These are phyloP conservation scores for Viola odorata DNA, from an alignment of 345 rosid genomes.

Conservation along the genomic window DNA sequence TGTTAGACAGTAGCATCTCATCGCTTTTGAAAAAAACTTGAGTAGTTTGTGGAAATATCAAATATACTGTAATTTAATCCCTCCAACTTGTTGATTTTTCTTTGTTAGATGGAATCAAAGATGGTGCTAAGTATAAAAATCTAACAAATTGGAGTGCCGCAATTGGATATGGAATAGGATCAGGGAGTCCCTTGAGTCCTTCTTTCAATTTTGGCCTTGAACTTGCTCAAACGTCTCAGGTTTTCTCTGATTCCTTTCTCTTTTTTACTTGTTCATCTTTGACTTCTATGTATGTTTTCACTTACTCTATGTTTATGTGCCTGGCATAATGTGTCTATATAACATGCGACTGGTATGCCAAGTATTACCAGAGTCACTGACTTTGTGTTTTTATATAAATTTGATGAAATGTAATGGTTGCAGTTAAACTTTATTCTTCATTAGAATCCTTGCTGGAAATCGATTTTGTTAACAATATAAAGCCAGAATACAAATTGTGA, in stretches of 20 bases:
- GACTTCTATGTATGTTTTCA: neutral
- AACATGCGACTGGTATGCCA: too few species aligned
- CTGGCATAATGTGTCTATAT: too few species aligned
- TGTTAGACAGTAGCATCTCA: too few species aligned
- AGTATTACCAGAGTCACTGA: too few species aligned
- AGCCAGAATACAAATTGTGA: too few species aligned
- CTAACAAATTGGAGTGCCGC: slow-evolving; percentile 82
- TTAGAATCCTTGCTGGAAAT: too few species aligned
- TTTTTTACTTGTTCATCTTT: neutral
- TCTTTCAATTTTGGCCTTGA: slow-evolving; percentile 84
- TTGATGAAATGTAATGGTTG: too few species aligned
- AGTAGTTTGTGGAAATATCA: neutral
- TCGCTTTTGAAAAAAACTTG: neutral
- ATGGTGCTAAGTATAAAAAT: slow-evolving; percentile 43
- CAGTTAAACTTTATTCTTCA: too few species aligned
- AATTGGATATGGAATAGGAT: slow-evolving; percentile 76
- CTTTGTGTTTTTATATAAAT: too few species aligned
- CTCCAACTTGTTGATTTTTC: slow-evolving; percentile 15
- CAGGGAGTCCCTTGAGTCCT: slow-evolving; percentile 79
- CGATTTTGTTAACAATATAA: too few species aligned
- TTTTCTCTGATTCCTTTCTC: slow-evolving; percentile 9
- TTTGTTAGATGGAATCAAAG: slow-evolving; percentile 50
- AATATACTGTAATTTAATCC: neutral
- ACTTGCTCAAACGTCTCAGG: slow-evolving; percentile 76
- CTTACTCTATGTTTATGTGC: too few species aligned